Base-by-base conservation (phyloP, 768 basidiomycete species). In the Mycena epipterygia region DNA sequence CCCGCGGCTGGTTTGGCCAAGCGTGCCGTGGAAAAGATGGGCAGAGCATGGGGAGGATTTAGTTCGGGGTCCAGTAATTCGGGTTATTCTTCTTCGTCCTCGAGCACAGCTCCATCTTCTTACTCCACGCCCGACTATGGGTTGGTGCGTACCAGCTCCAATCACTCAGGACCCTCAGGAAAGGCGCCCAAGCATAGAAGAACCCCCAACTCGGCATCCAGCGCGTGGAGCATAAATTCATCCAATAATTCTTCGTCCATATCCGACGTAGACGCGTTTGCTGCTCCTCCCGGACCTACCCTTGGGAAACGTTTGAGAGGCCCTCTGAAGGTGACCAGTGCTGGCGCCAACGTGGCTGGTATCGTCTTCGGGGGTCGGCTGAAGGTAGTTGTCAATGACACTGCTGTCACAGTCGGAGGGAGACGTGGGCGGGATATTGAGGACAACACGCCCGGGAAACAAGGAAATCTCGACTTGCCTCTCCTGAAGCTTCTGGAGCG, bases 1-100 rank as follows among this genome's bases (percentile, higher is more conserved):
- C 91, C 92, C 30, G 91, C 90, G 25, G 91, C 92, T 21, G 93
- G 92, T 12, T 84, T 93, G 12, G 93, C 93, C 13, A 91, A 90
- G 76, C 87, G 91, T 65, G 93, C 94, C 4, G 92, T 93, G 4
- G 93, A 94, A 81, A 91, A 89, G 79, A 89, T 94, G 84, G 90
- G 90, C 42, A 87, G 89, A 44, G 90, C 88, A 25, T 90, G 87
- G 87, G 89, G 86, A 60, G 85, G 81, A 64, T 76, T 81, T 46
- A 81, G 80, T 48, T 84, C 84, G 32, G 83, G 80, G 59, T 81
- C 84, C 25, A 82, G 81, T 69, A 80, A 79, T 51, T 82, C 83
- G 70, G 84, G 83, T 19, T 86, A 87, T 52, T 84, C 87, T 13
- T 85, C 86, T 12, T 85, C 87, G 41, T 83, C 88, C 5, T 85